These are phyloP conservation scores for Knoxia roxburghii DNA, from an alignment of 257 asterid species.

Conservation along the genomic window DNA sequence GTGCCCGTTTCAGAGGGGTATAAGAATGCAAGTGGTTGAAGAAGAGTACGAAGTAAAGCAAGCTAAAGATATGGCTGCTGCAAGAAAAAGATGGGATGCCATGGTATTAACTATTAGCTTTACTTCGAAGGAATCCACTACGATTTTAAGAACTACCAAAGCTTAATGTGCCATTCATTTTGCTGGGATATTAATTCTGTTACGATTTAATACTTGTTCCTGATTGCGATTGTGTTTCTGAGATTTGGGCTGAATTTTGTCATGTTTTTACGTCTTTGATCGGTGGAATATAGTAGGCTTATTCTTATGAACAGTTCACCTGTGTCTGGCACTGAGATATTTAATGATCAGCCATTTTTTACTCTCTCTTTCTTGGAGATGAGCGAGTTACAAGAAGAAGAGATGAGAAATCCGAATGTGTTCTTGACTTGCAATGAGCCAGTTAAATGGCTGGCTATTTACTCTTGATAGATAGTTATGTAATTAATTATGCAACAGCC, in stretches of 20 bases:
- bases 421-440: too few species aligned
- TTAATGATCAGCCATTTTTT: not conserved
- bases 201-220: not conserved
- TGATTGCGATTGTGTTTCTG: not conserved
- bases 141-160: not conserved
- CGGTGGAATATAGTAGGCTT: not conserved
- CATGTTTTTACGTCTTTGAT: not conserved
- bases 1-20: slow-evolving; percentile 36
- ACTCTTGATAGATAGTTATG: not conserved
- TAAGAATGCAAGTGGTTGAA: slow-evolving; percentile 70
- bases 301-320: not conserved
- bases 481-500: not conserved
- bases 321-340: too few species aligned
- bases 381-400: too few species aligned
- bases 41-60: slow-evolving; percentile 94
- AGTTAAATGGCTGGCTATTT: not conserved
- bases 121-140: not conserved
- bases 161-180: not conserved
- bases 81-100: slow-evolving; percentile 95
- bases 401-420: too few species aligned
- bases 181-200: not conserved
- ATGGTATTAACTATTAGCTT: slow-evolving; percentile 40
- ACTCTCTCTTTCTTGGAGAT: too few species aligned
- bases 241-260: not conserved
- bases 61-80: slow-evolving; percentile 94